Percentiles rank a stretch among this genome's conserved stretches.
Conservation (phyloP, 2,329 filamentous ascomycete species). For the Paecilomyces sp. region DNA sequence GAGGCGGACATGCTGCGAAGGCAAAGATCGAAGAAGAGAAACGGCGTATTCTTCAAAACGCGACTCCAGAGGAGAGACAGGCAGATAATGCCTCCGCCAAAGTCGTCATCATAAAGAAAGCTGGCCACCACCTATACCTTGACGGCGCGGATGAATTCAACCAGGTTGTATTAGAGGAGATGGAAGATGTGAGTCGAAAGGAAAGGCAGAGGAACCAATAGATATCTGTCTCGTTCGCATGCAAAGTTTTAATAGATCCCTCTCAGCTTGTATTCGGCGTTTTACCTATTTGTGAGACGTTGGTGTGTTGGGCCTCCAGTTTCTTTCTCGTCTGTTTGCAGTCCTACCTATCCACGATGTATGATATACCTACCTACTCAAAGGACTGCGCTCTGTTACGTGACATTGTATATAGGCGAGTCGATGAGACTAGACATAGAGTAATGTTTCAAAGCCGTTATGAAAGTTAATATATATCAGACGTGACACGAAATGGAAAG, state of each 20-base stretch:
- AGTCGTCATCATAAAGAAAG: conserved; percentile 68
- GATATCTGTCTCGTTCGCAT: not conserved
- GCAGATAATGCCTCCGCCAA: conserved; percentile 73
- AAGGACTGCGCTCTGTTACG: not conserved
- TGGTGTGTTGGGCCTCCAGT: not conserved
- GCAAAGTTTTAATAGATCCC: not conserved
- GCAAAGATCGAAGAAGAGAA: conserved; percentile 69
- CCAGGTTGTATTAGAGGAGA: conserved; percentile 55
- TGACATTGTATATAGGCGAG: not conserved
- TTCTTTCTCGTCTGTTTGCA: not conserved
- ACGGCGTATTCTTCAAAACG: conserved; percentile 52
- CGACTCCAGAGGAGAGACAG: conserved; percentile 58
- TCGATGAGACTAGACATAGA: not conserved
- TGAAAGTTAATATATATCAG: not conserved
- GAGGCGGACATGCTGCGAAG: conserved; percentile 71
- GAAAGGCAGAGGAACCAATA: conserved; percentile 13
- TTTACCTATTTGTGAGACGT: not conserved
- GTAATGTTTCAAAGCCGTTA: not conserved
- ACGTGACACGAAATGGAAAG: not conserved
- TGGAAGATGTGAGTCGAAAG: conserved; percentile 50
- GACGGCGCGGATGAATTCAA: conserved; percentile 68
- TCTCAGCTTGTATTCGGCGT: not conserved
- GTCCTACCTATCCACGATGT: not conserved
- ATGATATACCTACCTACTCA: not conserved
- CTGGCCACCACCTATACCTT: conserved; percentile 66